phyloP scores from a whole-genome alignment of 1,284 basidiomycete genomes.

The Ceratorhiza oryzae-sativae region DNA sequence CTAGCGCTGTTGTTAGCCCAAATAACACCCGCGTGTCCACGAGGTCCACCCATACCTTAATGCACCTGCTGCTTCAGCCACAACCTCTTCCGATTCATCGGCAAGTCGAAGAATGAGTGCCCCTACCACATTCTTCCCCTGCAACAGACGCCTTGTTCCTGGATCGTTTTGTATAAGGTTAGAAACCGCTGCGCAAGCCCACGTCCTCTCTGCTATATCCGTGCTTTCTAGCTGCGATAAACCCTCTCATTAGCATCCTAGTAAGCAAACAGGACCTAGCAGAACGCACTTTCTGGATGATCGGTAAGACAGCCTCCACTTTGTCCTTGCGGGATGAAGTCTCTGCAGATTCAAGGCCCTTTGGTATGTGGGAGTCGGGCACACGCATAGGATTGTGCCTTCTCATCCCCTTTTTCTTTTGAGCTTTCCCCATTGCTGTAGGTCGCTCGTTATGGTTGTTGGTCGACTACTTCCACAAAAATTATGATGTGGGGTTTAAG shows the following conservation, averaged over 20 bases:
- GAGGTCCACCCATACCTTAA: conserved; percentile 63
- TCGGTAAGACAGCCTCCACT: conserved; percentile 78
- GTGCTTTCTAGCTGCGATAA: conserved; percentile 68
- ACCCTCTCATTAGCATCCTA: neutral
- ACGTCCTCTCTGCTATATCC: conserved; percentile 81
- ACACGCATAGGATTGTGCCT: conserved; percentile 91
- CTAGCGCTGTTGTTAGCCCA: conserved; percentile 53
- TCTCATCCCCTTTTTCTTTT: conserved; percentile 79
- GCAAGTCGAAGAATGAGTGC: conserved; percentile 82
- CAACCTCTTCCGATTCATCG: conserved; percentile 85
- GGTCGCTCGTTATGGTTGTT: conserved; percentile 22
- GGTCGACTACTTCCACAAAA: conserved; percentile 14
- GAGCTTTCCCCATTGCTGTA: conserved; percentile 81
- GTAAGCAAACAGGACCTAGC: neutral
- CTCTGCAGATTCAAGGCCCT: conserved; percentile 73
- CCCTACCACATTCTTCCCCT: conserved; percentile 90
- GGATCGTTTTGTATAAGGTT: conserved; percentile 90
- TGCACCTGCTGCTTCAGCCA: conserved; percentile 84
- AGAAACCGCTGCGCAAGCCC: conserved; percentile 91
- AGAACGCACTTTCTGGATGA: conserved; percentile 77
- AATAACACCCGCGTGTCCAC: conserved; percentile 35
- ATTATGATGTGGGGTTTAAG: conserved; percentile 30
- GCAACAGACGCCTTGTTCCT: conserved; percentile 83
- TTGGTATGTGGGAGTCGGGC: conserved; percentile 85
- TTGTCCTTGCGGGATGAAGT: conserved; percentile 78